Evolutionary conservation across 2,329 filamentous ascomycete species (phyloP), one percentile per base, ranked within the genome.

Genomic region (Talaromyces sp.): DNA sequence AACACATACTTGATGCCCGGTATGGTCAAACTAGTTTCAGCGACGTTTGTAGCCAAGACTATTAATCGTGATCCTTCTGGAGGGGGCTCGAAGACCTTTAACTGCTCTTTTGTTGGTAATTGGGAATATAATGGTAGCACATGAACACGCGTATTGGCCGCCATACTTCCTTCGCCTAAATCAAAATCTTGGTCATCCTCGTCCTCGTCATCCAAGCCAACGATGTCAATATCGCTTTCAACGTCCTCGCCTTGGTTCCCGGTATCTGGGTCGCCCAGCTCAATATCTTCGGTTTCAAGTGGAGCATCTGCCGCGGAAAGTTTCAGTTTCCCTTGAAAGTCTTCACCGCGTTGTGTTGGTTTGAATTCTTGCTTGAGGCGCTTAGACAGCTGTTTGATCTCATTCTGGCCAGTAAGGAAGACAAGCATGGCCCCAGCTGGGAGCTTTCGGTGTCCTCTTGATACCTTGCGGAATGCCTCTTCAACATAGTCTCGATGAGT

Each of bases 11-110:
- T 86, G 63, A 96, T 92, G 1, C 92, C 92, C 0, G 94, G 93
- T 60, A 99, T 99, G 0, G 94, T 99, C 71, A 99, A 82, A 84
- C 90, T 95, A 0, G 94, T 99, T 75, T 99, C 94, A 0, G 94
- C 94, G 51, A 99, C 91, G 74, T 99, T 99, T 50, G 94, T 99
- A 0, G 94, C 92, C 46, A 99, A 78, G 3, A 99, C 89, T 56
- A 99, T 90, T 26, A 94, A 83, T 9, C 94, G 86, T 9, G 89
- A 89, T 17, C 89, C 90, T 59, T 92, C 89, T 0, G 93, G 92
- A 0, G 90, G 85, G 0, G 88, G 82, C 64, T 96, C 88, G 68
- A 99, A 99, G 10, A 99, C 91, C 61, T 86, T 86, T 71, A 97
- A 83, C 75, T 99, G 94, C 68, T 97, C 92, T 66, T 87, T 88